phyloP scores from a whole-genome alignment of 345 rosid species.

The Eutrema japonicum region DNA sequence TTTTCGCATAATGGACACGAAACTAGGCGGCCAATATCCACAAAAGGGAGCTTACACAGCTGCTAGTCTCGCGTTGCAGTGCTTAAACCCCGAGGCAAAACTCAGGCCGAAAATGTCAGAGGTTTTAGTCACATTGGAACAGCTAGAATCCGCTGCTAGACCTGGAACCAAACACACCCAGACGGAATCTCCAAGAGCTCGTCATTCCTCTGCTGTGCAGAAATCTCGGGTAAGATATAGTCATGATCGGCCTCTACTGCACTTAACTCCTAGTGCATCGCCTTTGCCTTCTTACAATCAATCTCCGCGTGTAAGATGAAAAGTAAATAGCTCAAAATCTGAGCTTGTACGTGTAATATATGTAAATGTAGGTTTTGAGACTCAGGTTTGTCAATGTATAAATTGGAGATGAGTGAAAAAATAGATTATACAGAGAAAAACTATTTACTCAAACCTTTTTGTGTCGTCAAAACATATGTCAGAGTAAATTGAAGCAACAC shows the following conservation, averaged over 20 bases:
- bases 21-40: constrained; percentile 73
- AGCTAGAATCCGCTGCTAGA: constrained; percentile 40
- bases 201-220: constrained; percentile 39
- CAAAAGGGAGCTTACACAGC: constrained; percentile 61
- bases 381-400: constrained; percentile 19
- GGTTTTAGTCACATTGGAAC: constrained; percentile 54
- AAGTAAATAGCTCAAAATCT: constrained; percentile 3
- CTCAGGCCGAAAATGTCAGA: constrained; percentile 68
- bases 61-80: constrained; percentile 61
- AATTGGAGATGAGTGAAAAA: constrained; percentile 10
- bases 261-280: constrained; percentile 59
- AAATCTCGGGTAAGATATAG: constrained; percentile 57
- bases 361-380: constrained; percentile 26
- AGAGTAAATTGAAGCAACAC: constrained; percentile 38
- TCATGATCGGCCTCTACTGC: constrained; percentile 56
- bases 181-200: constrained; percentile 39
- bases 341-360: constrained; percentile 15
- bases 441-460: constrained; percentile 41
- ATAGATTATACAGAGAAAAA: constrained; percentile 24
- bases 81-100: constrained; percentile 63
- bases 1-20: constrained; percentile 73
- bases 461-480: constrained; percentile 26
- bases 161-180: constrained; percentile 31
- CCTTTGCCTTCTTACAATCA: constrained; percentile 63
- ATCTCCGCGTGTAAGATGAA: constrained; percentile 55